phyloP scores from a whole-genome alignment of 2,329 filamentous ascomycete species.

The Fusarium aywerte region DNA sequence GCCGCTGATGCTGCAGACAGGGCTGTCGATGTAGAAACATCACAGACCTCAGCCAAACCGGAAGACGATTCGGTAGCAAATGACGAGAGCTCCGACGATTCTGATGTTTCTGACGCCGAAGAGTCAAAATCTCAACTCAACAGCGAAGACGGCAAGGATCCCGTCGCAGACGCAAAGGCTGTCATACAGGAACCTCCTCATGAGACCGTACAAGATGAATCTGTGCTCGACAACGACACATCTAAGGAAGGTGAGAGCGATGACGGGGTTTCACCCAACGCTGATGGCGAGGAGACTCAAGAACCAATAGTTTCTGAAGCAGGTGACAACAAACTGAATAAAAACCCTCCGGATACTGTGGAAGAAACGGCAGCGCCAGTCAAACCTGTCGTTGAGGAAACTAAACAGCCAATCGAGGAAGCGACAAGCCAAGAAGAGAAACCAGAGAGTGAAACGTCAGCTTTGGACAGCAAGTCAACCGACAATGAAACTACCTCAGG shows the following conservation, averaged over 20 bases:
- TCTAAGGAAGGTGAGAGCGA: conserved; percentile 16
- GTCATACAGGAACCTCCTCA: conserved; percentile 7
- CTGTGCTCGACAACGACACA: conserved; percentile 2
- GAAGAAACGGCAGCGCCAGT: conserved; percentile 8
- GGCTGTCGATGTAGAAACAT: conserved; percentile 12
- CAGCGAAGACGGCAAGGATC: conserved; percentile 4
- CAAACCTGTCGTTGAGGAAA: not conserved
- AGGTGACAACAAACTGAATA: conserved; percentile 13
- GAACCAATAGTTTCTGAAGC: not conserved
- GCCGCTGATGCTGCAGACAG: conserved; percentile 3
- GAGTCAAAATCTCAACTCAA: conserved; percentile 18
- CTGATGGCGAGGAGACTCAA: conserved; percentile 7
- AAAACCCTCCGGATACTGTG: conserved; percentile 2
- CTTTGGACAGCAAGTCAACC: not conserved
- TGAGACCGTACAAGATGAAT: conserved; percentile 3
- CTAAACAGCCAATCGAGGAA: conserved; percentile 7
- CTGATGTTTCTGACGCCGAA: conserved; percentile 5
- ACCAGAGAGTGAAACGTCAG: not conserved
- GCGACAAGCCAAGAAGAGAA: not conserved
- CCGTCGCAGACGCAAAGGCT: conserved; percentile 2
- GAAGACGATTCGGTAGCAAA: conserved; percentile 6
- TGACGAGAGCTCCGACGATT: conserved; percentile 1
- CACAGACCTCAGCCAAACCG: not conserved
- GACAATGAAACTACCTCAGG: conserved; percentile 4
- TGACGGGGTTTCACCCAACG: not conserved